Base-by-base conservation (phyloP, 2,329 filamentous ascomycete genomes). In the Oidium heveae region DNA sequence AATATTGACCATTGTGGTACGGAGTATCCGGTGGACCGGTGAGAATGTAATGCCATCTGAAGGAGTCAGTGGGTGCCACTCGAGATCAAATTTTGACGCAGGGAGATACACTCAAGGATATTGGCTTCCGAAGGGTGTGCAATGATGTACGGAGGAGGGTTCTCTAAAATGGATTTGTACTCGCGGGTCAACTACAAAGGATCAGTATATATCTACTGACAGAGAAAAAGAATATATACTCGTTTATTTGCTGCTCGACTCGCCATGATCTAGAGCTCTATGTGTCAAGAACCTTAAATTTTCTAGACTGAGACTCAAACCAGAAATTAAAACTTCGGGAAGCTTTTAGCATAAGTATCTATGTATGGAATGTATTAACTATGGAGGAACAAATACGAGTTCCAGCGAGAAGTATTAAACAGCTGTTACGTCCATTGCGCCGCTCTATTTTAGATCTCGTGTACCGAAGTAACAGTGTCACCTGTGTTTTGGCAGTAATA, bases 1-100 rank as follows among this genome's bases (percentile, higher is more conserved):
- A 98, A 72, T 96, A 98, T 68, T 98, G 91, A 49, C 91, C 91
- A 64, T 82, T 80, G 63, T 93, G 79, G 67, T 98, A 98, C 1
- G 91, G 89, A 0, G 91, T 98, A 57, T 88, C 79, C 57, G 93
- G 87, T 36, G 91, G 89, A 1, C 91, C 91, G 39, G 88, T 95
- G 60, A 96, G 84, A 65, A 95, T 85, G 70, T 93, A 94, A 70
- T 94, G 86, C 86, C 86, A 94, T 70, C 82, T 84, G 63, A 36
- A 16, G 53, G 34, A 34, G 52, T 44, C 44, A 44, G 34, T 13
- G 12, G 10, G 16, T 32, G 16, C 28, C 16, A 44, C 4, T 28
- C 13, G 39, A 34, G n/a, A 16, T n/a, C 18, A 28, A 28, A 9
- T 51, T 6, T 62, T 52, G 59, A 59, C 47, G 55, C 52, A 43